Percentiles rank a stretch among this genome's conserved stretches.
Evolutionary conservation across 768 basidiomycete species (phyloP).

Genomic region (Ramaria sp.): DNA sequence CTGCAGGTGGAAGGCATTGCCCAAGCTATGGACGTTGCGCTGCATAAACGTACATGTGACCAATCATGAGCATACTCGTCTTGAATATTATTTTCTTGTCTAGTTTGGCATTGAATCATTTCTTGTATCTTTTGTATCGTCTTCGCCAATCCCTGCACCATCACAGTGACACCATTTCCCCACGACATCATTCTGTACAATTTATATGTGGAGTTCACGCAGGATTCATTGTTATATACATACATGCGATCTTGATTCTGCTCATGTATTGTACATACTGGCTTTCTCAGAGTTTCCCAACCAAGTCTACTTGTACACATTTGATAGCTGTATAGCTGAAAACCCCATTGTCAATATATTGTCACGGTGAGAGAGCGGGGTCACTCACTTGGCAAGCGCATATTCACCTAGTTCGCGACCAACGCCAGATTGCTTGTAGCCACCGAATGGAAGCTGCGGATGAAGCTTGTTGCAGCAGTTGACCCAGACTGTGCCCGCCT

Average conservation of each 20-base stretch:
- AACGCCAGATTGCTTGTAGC: slow-evolving; percentile 76
- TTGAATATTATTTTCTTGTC: not conserved
- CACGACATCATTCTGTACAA: too few relatives aligned
- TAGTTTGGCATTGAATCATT: too few relatives aligned
- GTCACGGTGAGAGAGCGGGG: not conserved
- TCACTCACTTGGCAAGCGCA: slow-evolving; percentile 46
- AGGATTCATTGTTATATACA: not conserved
- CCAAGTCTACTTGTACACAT: slow-evolving; percentile 56
- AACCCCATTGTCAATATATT: not conserved
- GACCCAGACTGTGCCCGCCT: slow-evolving; percentile 77
- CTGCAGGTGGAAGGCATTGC: not conserved
- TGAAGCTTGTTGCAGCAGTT: slow-evolving; percentile 37
- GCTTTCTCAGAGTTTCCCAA: slow-evolving; percentile 15
- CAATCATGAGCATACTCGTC: not conserved
- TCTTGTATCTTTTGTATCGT: too few relatives aligned
- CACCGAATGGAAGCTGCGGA: slow-evolving; percentile 65
- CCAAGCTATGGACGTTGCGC: not conserved
- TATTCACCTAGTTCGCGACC: slow-evolving; percentile 77
- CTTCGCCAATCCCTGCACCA: too few relatives aligned
- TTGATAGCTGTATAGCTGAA: slow-evolving; percentile 56
- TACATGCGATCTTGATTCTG: too few relatives aligned
- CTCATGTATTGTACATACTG: not conserved
- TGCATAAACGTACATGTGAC: not conserved
- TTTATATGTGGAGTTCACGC: not conserved
- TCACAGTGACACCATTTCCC: too few relatives aligned